phyloP scores from a whole-genome alignment of 352 stramenopile species.

The Pythium sp. region DNA sequence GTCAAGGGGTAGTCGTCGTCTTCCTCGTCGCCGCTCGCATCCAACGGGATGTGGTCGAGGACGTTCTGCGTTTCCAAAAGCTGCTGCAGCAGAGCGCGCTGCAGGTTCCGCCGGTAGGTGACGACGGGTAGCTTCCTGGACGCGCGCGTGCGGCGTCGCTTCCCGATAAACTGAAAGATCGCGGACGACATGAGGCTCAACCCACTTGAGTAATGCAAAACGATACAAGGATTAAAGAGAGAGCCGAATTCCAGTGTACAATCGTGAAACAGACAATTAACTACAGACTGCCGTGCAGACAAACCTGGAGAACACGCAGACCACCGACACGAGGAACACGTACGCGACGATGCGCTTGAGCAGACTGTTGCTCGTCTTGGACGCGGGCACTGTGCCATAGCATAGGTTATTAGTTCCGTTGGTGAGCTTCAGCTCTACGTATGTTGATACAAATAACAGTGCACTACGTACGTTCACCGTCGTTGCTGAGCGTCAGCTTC shows the following conservation, averaged over 20 bases:
- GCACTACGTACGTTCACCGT: conserved; percentile 52
- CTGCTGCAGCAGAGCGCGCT: conserved; percentile 42
- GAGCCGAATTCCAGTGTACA: neutral
- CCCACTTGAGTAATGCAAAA: conserved; percentile 24
- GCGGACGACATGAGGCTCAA: conserved; percentile 65
- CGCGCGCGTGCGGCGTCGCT: conserved; percentile 47
- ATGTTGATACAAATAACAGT: neutral
- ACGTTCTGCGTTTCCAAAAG: conserved; percentile 44
- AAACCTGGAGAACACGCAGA: conserved; percentile 73
- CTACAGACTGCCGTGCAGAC: neutral
- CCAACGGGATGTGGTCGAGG: conserved; percentile 43
- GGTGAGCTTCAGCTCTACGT: neutral
- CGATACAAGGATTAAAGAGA: neutral
- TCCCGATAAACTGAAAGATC: conserved; percentile 63
- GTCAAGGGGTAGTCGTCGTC: conserved; percentile 2
- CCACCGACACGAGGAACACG: conserved; percentile 72
- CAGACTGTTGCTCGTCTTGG: conserved; percentile 54
- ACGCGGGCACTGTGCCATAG: conserved; percentile 36
- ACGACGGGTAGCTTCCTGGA: conserved; percentile 55
- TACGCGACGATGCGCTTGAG: conserved; percentile 72
- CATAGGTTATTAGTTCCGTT: neutral
- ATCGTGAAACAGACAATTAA: neutral
- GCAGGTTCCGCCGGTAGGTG: conserved; percentile 52
- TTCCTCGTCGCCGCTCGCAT: conserved; percentile 9
- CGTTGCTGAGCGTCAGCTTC: conserved; percentile 48